phyloP scores from a whole-genome alignment of 768 basidiomycete species.

The Suillus plorans region DNA sequence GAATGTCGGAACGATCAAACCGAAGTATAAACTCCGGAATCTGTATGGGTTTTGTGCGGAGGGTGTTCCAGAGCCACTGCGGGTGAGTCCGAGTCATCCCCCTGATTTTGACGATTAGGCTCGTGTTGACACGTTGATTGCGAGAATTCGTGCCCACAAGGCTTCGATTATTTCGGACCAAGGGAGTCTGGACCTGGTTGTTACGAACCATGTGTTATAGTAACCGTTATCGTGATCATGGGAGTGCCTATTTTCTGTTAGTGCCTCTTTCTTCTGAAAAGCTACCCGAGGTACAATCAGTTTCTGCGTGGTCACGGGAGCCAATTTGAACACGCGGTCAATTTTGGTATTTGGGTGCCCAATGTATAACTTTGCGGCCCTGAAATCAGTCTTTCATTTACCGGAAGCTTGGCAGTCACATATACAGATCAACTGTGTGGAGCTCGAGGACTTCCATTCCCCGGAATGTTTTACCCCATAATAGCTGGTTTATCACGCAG shows the following conservation, averaged over 20 bases:
- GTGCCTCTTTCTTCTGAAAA: not conserved
- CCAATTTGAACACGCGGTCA: slow-evolving; percentile 76
- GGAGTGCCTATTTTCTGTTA: slow-evolving; percentile 19
- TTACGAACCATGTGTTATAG: slow-evolving; percentile 47
- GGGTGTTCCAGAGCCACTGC: slow-evolving; percentile 41
- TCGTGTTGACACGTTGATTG: slow-evolving; percentile 24
- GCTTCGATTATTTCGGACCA: slow-evolving; percentile 79
- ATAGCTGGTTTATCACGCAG: slow-evolving; percentile 1
- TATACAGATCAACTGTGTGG: slow-evolving; percentile 76
- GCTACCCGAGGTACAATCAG: slow-evolving; percentile 44
- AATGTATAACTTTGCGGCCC: slow-evolving; percentile 73
- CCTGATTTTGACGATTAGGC: not conserved
- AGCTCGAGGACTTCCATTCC: slow-evolving; percentile 68
- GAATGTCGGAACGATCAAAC: too few species aligned
- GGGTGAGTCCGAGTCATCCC: slow-evolving; percentile 61
- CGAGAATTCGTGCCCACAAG: slow-evolving; percentile 72
- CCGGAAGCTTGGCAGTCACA: not conserved
- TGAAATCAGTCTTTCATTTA: slow-evolving; percentile 23
- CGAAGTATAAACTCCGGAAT: not conserved
- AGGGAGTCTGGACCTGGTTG: slow-evolving; percentile 57
- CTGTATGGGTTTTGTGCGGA: slow-evolving; percentile 18
- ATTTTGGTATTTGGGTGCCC: slow-evolving; percentile 72
- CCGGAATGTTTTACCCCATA: slow-evolving; percentile 43
- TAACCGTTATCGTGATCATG: slow-evolving; percentile 60
- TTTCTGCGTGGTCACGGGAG: slow-evolving; percentile 65